These are phyloP conservation scores for Sarocladium strictum DNA, from an alignment of 2,329 filamentous ascomycete species.

Conservation along the genomic window DNA sequence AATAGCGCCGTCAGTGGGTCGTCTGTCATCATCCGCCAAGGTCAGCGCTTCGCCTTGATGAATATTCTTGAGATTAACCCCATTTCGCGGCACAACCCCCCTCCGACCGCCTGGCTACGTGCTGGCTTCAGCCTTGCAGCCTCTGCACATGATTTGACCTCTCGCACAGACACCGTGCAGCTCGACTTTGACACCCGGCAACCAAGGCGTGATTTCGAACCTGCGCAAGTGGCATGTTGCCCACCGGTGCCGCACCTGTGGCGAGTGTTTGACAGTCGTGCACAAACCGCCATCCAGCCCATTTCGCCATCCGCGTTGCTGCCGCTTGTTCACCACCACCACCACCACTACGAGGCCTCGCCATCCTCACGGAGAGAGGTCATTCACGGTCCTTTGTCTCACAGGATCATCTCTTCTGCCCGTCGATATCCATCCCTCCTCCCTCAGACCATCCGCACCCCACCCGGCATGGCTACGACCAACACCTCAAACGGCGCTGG, in stretches of 20 bases:
- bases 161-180: too few species aligned
- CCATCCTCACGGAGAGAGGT: too few species aligned
- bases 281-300: not conserved
- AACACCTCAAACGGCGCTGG: not conserved
- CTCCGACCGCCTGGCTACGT: too few species aligned
- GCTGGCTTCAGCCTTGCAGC: too few species aligned
- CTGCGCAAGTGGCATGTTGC: not conserved
- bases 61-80: too few species aligned
- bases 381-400: not conserved
- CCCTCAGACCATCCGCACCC: not conserved
- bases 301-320: not conserved
- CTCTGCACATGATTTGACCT: too few species aligned
- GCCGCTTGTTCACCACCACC: not conserved
- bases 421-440: not conserved
- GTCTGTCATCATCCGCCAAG: too few species aligned
- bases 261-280: not conserved
- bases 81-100: too few species aligned
- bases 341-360: not conserved
- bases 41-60: too few species aligned
- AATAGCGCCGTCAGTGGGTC: too few species aligned
- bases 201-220: not conserved
- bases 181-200: too few species aligned
- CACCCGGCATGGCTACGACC: not conserved
- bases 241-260: not conserved
- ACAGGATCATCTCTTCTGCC: not conserved